phyloP scores from a whole-genome alignment of 2,329 filamentous ascomycete genomes.

The Xenosphaeropsis pyriputrescens region DNA sequence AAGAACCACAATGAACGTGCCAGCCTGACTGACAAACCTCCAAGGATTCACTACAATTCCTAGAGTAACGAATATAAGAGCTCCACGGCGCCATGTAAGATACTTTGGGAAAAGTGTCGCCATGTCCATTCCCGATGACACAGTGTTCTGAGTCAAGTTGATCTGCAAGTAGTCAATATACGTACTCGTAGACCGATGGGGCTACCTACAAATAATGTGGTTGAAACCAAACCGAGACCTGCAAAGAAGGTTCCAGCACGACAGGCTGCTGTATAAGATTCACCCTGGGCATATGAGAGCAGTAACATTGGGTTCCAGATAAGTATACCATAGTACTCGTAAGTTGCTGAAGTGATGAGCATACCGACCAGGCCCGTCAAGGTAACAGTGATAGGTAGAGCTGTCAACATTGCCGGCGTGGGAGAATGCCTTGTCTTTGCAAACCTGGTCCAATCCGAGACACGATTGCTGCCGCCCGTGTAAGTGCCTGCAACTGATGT shows the following conservation, averaged over 20 bases:
- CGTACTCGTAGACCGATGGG: conserved; percentile 27
- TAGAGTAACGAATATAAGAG: conserved; percentile 19
- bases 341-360: conserved; percentile 35
- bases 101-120: conserved; percentile 28
- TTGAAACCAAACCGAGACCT: conserved; percentile 25
- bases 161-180: conserved; percentile 1
- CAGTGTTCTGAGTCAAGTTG: conserved; percentile 22
- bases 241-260: conserved; percentile 31
- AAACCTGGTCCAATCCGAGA: conserved; percentile 20
- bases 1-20: not conserved
- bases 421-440: conserved; percentile 16
- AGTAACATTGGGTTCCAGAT: conserved; percentile 32
- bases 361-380: conserved; percentile 23
- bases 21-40: not conserved
- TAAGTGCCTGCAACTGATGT: conserved; percentile 16
- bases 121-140: conserved; percentile 36
- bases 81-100: conserved; percentile 32
- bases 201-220: conserved; percentile 15
- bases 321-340: conserved; percentile 30
- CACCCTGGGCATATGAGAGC: conserved; percentile 23
- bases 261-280: conserved; percentile 20
- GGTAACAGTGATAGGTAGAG: conserved; percentile 22
- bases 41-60: not conserved
- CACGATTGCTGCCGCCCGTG: conserved; percentile 15
- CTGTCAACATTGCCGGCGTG: conserved; percentile 24